Evolutionary conservation across 148 eudicot species (phyloP).

Genomic region (Pouteria glomerata): DNA sequence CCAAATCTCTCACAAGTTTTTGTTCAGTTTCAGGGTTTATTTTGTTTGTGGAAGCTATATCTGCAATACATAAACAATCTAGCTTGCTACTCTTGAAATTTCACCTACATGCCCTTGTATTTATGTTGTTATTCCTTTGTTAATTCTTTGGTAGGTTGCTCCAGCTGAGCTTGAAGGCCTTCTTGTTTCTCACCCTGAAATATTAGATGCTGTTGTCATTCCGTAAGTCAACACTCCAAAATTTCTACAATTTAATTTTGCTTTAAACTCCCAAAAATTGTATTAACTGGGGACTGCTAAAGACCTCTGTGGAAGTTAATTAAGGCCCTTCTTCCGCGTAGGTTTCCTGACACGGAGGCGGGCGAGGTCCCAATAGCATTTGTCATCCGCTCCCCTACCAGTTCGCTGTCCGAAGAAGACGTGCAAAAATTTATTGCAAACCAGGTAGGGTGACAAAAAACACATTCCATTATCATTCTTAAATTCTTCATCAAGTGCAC

Average conservation of each 20-base stretch:
- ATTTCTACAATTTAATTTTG: neutral
- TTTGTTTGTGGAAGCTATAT: too few relatives aligned
- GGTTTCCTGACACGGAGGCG: slow-evolving; percentile 79
- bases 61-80: too few relatives aligned
- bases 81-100: neutral
- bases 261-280: neutral
- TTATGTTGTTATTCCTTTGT: neutral
- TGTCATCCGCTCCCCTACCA: slow-evolving; percentile 63
- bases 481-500: neutral
- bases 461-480: too few relatives aligned
- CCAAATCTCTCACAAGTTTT: too few relatives aligned
- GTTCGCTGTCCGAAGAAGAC: slow-evolving; percentile 51
- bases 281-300: neutral
- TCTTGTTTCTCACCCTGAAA: slow-evolving; percentile 68
- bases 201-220: slow-evolving; percentile 70
- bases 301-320: neutral
- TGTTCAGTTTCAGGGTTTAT: too few relatives aligned
- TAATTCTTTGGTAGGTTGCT: slow-evolving; percentile 44
- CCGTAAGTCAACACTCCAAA: slow-evolving; percentile 49
- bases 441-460: slow-evolving; percentile 40
- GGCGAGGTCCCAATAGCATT: slow-evolving; percentile 81
- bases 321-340: slow-evolving; percentile 3
- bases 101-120: neutral
- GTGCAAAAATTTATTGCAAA: slow-evolving; percentile 56
- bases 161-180: slow-evolving; percentile 90